A percentile compares a stretch with the other conserved stretches of the same genome.
Evolutionary conservation across 352 stramenopile species (phyloP).

Genomic region (Pythium vanterpoolii): DNA sequence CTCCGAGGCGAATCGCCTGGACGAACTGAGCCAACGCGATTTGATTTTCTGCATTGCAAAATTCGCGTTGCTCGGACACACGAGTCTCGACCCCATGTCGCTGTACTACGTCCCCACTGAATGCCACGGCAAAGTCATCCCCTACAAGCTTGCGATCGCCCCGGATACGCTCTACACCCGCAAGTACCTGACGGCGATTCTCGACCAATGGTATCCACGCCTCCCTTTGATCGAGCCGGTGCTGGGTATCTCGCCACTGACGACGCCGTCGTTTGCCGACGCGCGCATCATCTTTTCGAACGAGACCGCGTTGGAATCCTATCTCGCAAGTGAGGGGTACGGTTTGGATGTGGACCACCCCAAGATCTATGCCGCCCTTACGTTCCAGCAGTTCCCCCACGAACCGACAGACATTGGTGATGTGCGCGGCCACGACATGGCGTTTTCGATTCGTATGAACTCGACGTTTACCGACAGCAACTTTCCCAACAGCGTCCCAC

Average conservation of each 20-base stretch:
- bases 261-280: slow-evolving; percentile 49
- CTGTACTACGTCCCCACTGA: slow-evolving; percentile 40
- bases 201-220: slow-evolving; percentile 62
- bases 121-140: slow-evolving; percentile 52
- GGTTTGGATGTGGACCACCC: slow-evolving; percentile 39
- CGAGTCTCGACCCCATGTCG: slow-evolving; percentile 33
- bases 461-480: slow-evolving; percentile 38
- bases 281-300: slow-evolving; percentile 60
- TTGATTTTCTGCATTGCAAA: slow-evolving; percentile 42
- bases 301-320: slow-evolving; percentile 46
- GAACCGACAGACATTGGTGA: slow-evolving; percentile 34
- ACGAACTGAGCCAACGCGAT: slow-evolving; percentile 37
- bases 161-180: slow-evolving; percentile 69
- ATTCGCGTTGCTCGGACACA: slow-evolving; percentile 49
- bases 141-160: slow-evolving; percentile 72
- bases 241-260: slow-evolving; percentile 40
- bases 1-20: slow-evolving; percentile 38
- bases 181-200: slow-evolving; percentile 40
- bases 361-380: slow-evolving; percentile 67
- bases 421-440: slow-evolving; percentile 32
- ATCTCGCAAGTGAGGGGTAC: slow-evolving; percentile 50
- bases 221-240: slow-evolving; percentile 38
- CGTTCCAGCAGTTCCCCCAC: slow-evolving; percentile 49
- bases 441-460: slow-evolving; percentile 69
- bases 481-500: slow-evolving; percentile 39